Evolutionary conservation across 2,329 filamentous ascomycete species (phyloP).

Genomic region (Diaporthe longicolla): DNA sequence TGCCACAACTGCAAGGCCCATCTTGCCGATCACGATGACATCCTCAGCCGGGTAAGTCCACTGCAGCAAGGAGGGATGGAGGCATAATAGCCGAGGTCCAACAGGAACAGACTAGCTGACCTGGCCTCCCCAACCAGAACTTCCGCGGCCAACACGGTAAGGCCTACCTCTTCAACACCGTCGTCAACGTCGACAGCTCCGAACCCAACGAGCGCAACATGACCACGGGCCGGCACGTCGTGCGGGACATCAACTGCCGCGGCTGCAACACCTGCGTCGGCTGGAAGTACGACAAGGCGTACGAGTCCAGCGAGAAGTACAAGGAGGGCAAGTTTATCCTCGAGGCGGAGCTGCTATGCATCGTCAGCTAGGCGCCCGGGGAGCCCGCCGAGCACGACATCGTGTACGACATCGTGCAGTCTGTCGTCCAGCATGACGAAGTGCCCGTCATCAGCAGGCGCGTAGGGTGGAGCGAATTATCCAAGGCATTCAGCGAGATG

Average conservation of each 20-base stretch:
- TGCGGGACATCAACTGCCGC: conserved; percentile 91
- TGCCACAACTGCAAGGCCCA: conserved; percentile 97
- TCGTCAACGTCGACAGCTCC: conserved; percentile 89
- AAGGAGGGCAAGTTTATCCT: conserved; percentile 99
- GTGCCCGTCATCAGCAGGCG: conserved; percentile 15
- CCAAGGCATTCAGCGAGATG: neutral
- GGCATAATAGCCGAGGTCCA: neutral
- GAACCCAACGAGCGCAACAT: conserved; percentile 96
- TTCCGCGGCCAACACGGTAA: conserved; percentile 99
- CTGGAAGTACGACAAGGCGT: conserved; percentile 99
- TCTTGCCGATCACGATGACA: conserved; percentile 94
- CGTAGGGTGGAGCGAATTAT: neutral
- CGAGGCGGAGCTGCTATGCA: conserved; percentile 89
- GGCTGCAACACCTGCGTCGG: conserved; percentile 95
- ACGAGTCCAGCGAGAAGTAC: conserved; percentile 92
- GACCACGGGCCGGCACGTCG: conserved; percentile 95
- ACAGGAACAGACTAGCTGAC: neutral
- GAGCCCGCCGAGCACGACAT: conserved; percentile 14
- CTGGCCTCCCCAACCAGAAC: conserved; percentile 72
- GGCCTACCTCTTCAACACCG: conserved; percentile 93
- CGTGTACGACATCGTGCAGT: too few relatives aligned
- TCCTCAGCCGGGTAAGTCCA: conserved; percentile 85
- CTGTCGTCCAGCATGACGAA: neutral
- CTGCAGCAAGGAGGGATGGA: neutral
- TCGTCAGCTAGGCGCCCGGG: conserved; percentile 68